Conservation (phyloP, 108 stramenopile species). For the Poteriospumella lacustris region DNA sequence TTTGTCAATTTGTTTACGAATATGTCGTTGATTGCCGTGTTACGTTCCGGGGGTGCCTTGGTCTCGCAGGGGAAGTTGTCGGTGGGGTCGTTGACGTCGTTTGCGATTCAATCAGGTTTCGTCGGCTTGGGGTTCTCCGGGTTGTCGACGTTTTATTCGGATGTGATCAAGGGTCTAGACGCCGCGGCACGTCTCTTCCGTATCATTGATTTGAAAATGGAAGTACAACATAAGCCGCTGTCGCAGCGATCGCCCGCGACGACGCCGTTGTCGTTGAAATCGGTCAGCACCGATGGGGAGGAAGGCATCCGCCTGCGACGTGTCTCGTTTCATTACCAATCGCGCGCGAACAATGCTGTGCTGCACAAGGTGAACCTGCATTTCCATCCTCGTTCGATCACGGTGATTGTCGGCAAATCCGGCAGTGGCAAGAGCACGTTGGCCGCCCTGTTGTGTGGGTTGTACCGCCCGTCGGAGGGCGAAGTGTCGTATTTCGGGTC, state of each 20-base stretch:
- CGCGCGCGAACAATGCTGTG: not conserved
- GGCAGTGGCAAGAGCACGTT: constrained; percentile 1
- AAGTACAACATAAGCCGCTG: too few relatives aligned
- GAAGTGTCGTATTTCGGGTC: not conserved
- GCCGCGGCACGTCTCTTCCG: not conserved
- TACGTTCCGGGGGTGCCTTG: not conserved
- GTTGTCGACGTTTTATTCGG: not conserved
- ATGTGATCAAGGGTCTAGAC: not conserved
- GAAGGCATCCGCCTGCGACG: too few relatives aligned
- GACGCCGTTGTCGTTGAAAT: too few relatives aligned
- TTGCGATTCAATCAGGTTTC: constrained; percentile 19
- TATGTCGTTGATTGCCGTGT: not conserved
- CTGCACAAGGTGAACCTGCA: not conserved
- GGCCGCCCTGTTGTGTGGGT: not conserved
- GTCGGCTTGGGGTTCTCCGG: constrained; percentile 29
- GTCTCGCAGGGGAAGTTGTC: not conserved
- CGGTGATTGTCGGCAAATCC: not conserved
- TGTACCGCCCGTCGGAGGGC: not conserved
- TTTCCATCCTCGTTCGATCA: not conserved
- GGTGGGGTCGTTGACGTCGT: not conserved
- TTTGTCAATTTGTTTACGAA: constrained; percentile 12
- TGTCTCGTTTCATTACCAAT: not conserved
- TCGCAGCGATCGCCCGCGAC: too few relatives aligned
- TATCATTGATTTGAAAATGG: too few relatives aligned
- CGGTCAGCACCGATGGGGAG: too few relatives aligned